These are phyloP conservation scores for Cladobotryum protrusum DNA, from an alignment of 2,329 filamentous ascomycete genomes.

Conservation along the genomic window DNA sequence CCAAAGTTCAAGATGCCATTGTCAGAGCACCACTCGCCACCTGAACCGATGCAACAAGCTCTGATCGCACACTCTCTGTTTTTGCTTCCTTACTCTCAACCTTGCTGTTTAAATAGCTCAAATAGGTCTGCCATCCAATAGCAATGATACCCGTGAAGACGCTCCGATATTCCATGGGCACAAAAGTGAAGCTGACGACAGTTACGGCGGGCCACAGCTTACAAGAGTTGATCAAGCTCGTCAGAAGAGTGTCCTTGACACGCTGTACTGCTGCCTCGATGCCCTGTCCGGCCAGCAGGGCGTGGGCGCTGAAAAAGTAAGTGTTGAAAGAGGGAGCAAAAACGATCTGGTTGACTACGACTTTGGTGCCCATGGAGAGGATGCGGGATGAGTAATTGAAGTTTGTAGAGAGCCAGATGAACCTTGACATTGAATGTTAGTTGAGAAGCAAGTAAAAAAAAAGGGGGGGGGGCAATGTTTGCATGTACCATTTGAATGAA, in stretches of 20 bases:
- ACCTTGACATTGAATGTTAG: constrained; percentile 42
- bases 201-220: constrained; percentile 88
- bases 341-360: constrained; percentile 68
- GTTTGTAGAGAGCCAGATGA: constrained; percentile 68
- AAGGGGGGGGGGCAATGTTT: not conserved
- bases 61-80: not conserved
- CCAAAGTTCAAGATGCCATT: not conserved
- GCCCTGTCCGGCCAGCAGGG: constrained; percentile 63
- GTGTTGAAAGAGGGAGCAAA: constrained; percentile 81
- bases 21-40: not conserved
- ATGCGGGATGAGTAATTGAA: constrained; percentile 78
- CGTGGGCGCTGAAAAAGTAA: constrained; percentile 78
- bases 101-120: constrained; percentile 70
- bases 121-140: constrained; percentile 88
- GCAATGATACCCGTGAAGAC: constrained; percentile 75
- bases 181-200: constrained; percentile 79
- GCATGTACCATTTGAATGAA: constrained; percentile 68
- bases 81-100: constrained; percentile 45
- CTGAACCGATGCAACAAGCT: not conserved
- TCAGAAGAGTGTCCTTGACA: constrained; percentile 68
- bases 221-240: constrained; percentile 68
- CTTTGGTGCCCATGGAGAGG: constrained; percentile 68
- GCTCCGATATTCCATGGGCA: constrained; percentile 71
- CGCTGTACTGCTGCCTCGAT: constrained; percentile 60
- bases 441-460: not conserved